Base-by-base conservation (phyloP, 2,329 filamentous ascomycete species). In the Aspergillus glaucus region DNA sequence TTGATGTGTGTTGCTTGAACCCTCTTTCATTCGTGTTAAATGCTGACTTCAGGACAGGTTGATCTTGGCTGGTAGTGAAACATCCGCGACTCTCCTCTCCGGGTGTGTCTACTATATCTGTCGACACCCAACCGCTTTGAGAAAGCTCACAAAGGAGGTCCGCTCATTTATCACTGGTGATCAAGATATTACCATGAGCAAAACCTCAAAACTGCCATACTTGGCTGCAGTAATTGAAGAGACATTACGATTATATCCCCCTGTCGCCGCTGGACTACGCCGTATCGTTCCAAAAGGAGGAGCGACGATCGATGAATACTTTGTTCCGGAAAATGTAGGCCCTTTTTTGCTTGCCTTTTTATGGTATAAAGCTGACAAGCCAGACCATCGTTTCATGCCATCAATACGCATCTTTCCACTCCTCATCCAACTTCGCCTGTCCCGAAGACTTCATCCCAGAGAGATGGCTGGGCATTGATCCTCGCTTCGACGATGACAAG, bases 141-240 rank as follows among this genome's bases (percentile, higher is more conserved):
- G 36, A 12, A 45, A 40, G 19, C 54, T 69, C 8, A 45, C 28
- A 9, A 5, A 51, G 0, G 60, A 66, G n/a, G 52, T 68, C 15
- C 57, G 61, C 24, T 51, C 56, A 0, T 17, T 50, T 1, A 65
- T 68, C 43, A 9, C 19, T 1, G 19, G 17, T 21, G 55, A 64
- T 19, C 21, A 51, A 6, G 51, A 62, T 1, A 76, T 77, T 50
- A 55, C 53, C 0, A 60, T 63, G 6, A 47, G 50, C n/a, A 54
- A 52, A 2, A 55, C 64, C 1, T 46, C 51, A 2, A 21, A 46
- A 6, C 59, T 75, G 10, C 57, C 61, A 1, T 75, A 74, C 47
- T 58, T 77, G 0, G 64, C 66, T 5, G 73, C 72, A 1, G 68
- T 66, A 45, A 64, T 77, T 14, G 68, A 76, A 44, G 74, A 78